Evolutionary conservation across 2,329 filamentous ascomycete genomes (phyloP).

Genomic region (Scleromitrula shiraiana): DNA sequence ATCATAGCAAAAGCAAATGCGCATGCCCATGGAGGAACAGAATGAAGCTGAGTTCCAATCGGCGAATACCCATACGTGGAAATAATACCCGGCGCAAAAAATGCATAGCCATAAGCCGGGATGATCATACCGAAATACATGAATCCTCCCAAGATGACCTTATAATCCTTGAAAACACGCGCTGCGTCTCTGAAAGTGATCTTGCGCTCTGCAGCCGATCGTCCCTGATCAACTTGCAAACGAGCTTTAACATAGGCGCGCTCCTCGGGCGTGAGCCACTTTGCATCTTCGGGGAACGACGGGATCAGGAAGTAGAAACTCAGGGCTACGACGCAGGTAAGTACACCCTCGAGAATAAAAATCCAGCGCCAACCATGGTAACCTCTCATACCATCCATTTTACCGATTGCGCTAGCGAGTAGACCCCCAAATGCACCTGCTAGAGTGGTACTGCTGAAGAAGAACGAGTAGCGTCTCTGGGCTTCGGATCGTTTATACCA

Average conservation of each 20-base stretch:
- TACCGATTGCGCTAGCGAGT: conserved; percentile 78
- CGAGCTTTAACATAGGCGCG: conserved; percentile 57
- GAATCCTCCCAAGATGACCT: conserved; percentile 64
- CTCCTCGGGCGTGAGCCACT: conserved; percentile 66
- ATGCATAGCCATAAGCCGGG: conserved; percentile 70
- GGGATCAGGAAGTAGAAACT: conserved; percentile 63
- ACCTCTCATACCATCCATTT: conserved; percentile 64
- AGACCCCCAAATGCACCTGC: conserved; percentile 82
- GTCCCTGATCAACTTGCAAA: conserved; percentile 60
- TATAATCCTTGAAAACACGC: conserved; percentile 63
- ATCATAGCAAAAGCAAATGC: conserved; percentile 75
- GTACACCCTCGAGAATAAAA: conserved; percentile 67
- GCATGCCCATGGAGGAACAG: conserved; percentile 53
- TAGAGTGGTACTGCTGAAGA: conserved; percentile 76
- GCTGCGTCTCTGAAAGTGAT: conserved; percentile 52
- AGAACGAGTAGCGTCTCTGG: conserved; percentile 87
- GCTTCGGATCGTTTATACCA: conserved; percentile 86
- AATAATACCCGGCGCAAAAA: conserved; percentile 68
- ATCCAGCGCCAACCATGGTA: conserved; percentile 77
- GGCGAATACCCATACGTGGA: conserved; percentile 53
- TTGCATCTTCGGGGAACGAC: conserved; percentile 66
- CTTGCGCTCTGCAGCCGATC: conserved; percentile 53
- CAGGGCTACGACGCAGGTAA: conserved; percentile 55
- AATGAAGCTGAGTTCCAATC: conserved; percentile 44
- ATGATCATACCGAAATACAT: conserved; percentile 80